Evolutionary conservation across 2,329 filamentous ascomycete species (phyloP), one percentile per base, ranked within the genome.

Genomic region (Aspergillus eucalypticola): DNA sequence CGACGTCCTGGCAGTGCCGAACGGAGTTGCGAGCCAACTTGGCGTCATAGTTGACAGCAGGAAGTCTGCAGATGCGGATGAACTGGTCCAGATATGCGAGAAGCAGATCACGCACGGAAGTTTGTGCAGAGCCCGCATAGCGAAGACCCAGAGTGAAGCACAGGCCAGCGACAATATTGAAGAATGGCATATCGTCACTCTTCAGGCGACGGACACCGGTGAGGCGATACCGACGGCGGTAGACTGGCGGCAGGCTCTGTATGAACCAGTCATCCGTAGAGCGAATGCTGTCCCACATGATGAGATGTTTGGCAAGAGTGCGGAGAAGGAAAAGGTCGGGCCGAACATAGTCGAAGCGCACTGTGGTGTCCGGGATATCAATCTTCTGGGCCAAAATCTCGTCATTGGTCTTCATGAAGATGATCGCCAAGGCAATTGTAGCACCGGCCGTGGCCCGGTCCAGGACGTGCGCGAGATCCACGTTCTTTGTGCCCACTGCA

Each of bases 341-440:
- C 2, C 95, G 88, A 17, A 98, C 89, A 72, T 98, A 97, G 73
- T 98, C 95, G 73, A 96, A 98, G 67, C 98, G 93, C 35, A 95
- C 83, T 25, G 90, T 80, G 0, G 95, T 96, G 65, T 96, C 90
- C 0, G 96, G 96, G 0, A 98, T 88, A 73, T 98, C 92, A 55
- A 99, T 89, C 79, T 97, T 98, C 58, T 89, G 87, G 3, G 95
- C 95, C 19, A 99, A 85, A 15, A 90, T 87, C 60, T 86, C 84
- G 71, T 99, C 91, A 64, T 96, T 91, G 0, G 94, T 95, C 76
- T 98, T 98, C 91, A 99, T 95, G 75, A 94, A 99, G 32, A 99
- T 94, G 56, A 99, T 84, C 1, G 92, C 87, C 60, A 97, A 83
- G 0, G 95, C 94, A 69, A 98, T 86, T 7, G 96, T 92, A 1